Evolutionary conservation across 306 rosid species (phyloP).

Genomic region (Medicago arabica): DNA sequence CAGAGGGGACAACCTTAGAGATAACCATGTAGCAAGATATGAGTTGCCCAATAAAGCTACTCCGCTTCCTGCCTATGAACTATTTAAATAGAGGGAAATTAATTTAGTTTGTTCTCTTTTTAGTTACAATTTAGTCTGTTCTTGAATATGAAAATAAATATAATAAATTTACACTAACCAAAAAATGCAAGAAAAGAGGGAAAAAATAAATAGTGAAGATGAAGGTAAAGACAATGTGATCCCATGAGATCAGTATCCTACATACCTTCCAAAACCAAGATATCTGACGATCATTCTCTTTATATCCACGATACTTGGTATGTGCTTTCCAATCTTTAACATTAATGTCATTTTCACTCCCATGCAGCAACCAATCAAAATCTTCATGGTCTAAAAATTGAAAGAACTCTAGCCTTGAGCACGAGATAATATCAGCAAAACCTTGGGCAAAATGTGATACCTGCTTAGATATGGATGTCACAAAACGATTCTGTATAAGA

Average conservation of each 20-base stretch:
- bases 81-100: not conserved
- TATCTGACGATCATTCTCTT: slow-evolving; percentile 76
- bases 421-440: slow-evolving; percentile 70
- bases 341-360: slow-evolving; percentile 67
- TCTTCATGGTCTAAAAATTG: slow-evolving; percentile 73
- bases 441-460: slow-evolving; percentile 77
- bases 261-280: slow-evolving; percentile 94
- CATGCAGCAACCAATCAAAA: slow-evolving; percentile 87
- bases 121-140: not conserved
- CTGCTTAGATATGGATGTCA: slow-evolving; percentile 72
- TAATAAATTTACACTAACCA: not conserved
- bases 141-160: not conserved
- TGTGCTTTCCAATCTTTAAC: slow-evolving; percentile 95
- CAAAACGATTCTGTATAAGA: slow-evolving; percentile 75
- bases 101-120: not conserved
- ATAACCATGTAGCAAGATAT: too few species aligned
- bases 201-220: not conserved
- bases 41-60: too few species aligned
- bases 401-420: slow-evolving; percentile 51
- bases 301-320: slow-evolving; percentile 77
- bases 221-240: slow-evolving; percentile 11
- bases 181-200: not conserved
- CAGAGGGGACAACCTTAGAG: not conserved
- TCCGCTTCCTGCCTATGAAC: too few species aligned
- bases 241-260: slow-evolving; percentile 39